Percentiles rank a stretch among this genome's conserved stretches.
Conservation (phyloP, 805 yeast species). For the Tetrapisispora phaffii region DNA sequence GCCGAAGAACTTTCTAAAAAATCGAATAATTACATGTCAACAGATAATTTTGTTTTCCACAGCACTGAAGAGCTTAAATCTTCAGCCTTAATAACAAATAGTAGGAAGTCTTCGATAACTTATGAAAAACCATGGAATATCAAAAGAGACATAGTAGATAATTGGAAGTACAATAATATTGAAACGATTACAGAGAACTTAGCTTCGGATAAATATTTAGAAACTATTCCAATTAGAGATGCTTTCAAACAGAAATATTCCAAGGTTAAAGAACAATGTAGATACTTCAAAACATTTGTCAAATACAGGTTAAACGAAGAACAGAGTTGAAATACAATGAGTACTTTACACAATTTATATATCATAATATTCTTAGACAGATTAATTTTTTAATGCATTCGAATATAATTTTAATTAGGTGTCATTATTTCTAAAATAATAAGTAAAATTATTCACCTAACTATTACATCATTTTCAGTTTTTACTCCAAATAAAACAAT, state of each 20-base stretch:
- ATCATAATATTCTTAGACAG: not conserved
- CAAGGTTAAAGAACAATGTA: slow-evolving; percentile 12
- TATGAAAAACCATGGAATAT: not conserved
- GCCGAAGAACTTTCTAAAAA: not conserved
- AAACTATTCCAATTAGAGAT: slow-evolving; percentile 8
- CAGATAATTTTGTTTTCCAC: too few species aligned
- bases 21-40: not conserved
- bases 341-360: not conserved
- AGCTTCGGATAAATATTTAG: not conserved
- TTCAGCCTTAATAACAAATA: not conserved
- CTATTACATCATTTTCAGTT: slow-evolving; percentile 21
- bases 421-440: not conserved
- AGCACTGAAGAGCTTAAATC: not conserved
- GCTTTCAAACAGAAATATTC: slow-evolving; percentile 13
- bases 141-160: not conserved
- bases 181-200: not conserved
- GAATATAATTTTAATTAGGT: not conserved
- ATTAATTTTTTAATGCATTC: not conserved
- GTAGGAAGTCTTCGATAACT: not conserved
- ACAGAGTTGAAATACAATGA: slow-evolving; percentile 2
- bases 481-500: slow-evolving; percentile 20
- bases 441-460: slow-evolving; percentile 6
- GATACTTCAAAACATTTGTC: slow-evolving; percentile 14
- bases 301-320: slow-evolving; percentile 16
- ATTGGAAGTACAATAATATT: slow-evolving; percentile 1